Conservation (phyloP, 306 rosid genomes). For the Boehmeria nivea region DNA sequence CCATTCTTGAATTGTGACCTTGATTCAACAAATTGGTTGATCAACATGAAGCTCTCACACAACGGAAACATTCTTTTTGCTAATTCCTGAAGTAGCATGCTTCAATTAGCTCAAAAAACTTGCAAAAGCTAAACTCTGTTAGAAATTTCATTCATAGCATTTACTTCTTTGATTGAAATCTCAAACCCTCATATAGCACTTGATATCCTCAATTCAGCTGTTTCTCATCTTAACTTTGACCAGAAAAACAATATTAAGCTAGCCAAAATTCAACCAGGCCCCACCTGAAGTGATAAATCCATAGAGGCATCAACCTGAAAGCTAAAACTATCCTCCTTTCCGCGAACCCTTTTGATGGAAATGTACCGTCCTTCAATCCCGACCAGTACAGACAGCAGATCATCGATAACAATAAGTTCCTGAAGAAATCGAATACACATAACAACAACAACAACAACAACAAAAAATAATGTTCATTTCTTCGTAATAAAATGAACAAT, state of each 20-base stretch:
- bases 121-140: background rate
- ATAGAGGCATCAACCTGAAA: constrained; percentile 79
- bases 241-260: too few species aligned
- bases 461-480: too few species aligned
- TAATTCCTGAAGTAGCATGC: constrained; percentile 60
- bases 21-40: constrained; percentile 76
- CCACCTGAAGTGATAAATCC: constrained; percentile 93
- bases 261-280: constrained; percentile 12
- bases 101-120: constrained; percentile 20
- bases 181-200: too few species aligned
- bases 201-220: too few species aligned
- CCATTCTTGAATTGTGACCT: constrained; percentile 93
- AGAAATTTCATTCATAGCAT: background rate
- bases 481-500: too few species aligned
- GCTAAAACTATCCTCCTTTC: constrained; percentile 46
- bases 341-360: constrained; percentile 54
- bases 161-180: too few species aligned
- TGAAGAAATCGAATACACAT: constrained; percentile 11
- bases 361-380: constrained; percentile 84
- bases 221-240: too few species aligned
- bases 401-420: constrained; percentile 94
- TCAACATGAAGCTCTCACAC: constrained; percentile 74
- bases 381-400: constrained; percentile 75
- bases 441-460: background rate
- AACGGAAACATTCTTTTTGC: constrained; percentile 82